Base-by-base conservation (phyloP, 352 stramenopile species). In the Phytophthora colocasiae region DNA sequence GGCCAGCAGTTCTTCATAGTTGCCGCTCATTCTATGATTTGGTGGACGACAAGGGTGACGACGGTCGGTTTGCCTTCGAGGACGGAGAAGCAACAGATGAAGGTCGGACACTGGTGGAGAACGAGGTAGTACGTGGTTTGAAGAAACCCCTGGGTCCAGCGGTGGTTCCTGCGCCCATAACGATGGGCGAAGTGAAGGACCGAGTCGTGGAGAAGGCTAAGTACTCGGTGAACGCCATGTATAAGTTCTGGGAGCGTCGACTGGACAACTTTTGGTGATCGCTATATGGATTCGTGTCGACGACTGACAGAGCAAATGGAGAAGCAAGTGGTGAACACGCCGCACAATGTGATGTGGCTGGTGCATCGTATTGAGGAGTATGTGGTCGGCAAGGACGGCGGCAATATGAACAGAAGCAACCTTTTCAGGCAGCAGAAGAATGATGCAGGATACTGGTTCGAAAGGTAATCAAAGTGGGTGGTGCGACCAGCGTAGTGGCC, bases 171-270 rank as follows among this genome's bases (percentile, higher is more conserved):
- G 75, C 81, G 10, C 73, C 74, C 10, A 86, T 92, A 40, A 78
- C 81, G 6, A 73, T 90, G 61, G 44, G 56, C 36, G 58, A 71
- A 26, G 36, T 73, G 12, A 58, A 49, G 51, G 56, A 70, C 29
- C 70, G 54, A 17, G 69, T 62, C n/a, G 51, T 85, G 24, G 81
- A 90, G 50, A 81, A 69, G 12, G 72, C 73, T 46, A 89, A 87
- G 64, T 73, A 78, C 36, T 85, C 80, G 54, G 66, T 69, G 22
- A 66, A 71, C 4, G 77, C 80, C 44, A 88, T 92, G 71, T 89
- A 89, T 70, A 84, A 80, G 39, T 92, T 92, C 59, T 90, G 83
- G 83, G 81, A 81, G 31, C 72, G 80, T 32, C 81, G 80, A 15
- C 69, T 92, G 34, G 80, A 90, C 40, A 81, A 81, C 22, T 86